These are phyloP conservation scores for Scedosporium dehoogii DNA, from an alignment of 2,329 filamentous ascomycete species.

Conservation along the genomic window DNA sequence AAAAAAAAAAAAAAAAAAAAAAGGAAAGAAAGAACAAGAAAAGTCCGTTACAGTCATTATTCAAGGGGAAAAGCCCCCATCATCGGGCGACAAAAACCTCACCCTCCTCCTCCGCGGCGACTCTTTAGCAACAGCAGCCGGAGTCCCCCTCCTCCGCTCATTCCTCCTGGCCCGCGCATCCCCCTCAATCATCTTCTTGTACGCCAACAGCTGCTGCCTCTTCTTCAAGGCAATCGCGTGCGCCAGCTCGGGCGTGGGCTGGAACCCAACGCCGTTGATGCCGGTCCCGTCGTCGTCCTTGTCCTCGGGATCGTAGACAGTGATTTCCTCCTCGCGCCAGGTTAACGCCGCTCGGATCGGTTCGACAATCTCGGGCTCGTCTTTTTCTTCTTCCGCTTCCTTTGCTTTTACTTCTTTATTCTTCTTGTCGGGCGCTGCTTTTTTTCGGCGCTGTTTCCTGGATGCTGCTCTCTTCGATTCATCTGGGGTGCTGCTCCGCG, in stretches of 20 bases:
- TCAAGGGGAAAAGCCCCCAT: background rate
- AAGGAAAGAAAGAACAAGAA: background rate
- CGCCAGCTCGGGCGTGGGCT: conserved; percentile 51
- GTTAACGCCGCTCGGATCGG: conserved; percentile 50
- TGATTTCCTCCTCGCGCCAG: conserved; percentile 61
- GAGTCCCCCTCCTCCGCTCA: conserved; percentile 34
- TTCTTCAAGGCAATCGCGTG: conserved; percentile 46
- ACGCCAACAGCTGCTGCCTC: conserved; percentile 51
- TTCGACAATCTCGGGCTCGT: conserved; percentile 32
- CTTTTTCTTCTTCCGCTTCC: conserved; percentile 15
- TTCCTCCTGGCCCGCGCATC: conserved; percentile 49
- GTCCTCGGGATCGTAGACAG: conserved; percentile 54
- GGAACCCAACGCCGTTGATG: conserved; percentile 59
- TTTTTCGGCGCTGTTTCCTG: too few relatives aligned
- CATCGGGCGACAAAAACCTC: conserved; percentile 29
- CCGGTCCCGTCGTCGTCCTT: conserved; percentile 58
- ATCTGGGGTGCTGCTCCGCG: too few relatives aligned
- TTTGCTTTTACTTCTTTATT: conserved; percentile 10
- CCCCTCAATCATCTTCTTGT: conserved; percentile 48
- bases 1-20: background rate
- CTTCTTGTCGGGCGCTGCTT: background rate
- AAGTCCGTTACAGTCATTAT: background rate
- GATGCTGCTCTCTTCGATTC: too few relatives aligned
- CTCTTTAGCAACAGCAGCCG: conserved; percentile 10
- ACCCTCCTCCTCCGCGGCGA: conserved; percentile 22